Conservation (phyloP, 768 basidiomycete genomes). For the Leccinum uliginosum region DNA sequence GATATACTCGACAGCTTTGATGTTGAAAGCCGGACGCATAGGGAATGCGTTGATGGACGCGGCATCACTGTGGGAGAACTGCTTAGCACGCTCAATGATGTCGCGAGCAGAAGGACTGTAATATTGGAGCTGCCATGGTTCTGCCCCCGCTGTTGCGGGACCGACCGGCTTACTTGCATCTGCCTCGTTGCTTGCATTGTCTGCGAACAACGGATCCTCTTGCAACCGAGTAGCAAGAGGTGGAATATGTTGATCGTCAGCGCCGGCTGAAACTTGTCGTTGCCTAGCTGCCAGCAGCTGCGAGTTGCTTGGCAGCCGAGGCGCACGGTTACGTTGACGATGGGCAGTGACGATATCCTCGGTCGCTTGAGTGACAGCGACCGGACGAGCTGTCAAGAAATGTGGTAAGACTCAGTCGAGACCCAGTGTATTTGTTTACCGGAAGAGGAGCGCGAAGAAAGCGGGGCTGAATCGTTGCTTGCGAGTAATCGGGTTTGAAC, state of each 20-base stretch:
- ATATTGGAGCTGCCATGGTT: conserved; percentile 6
- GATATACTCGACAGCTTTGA: not conserved
- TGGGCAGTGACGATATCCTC: not conserved
- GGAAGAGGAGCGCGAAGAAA: not conserved
- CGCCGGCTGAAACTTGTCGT: not conserved
- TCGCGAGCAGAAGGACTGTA: not conserved
- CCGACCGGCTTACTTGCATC: not conserved
- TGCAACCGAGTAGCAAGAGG: not conserved
- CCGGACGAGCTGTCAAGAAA: not conserved
- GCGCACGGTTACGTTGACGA: not conserved
- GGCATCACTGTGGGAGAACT: not conserved
- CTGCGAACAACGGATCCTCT: not conserved
- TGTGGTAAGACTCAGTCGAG: not conserved
- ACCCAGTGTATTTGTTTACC: not conserved
- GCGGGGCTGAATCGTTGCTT: not conserved
- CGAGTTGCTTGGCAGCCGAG: not conserved
- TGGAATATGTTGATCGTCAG: not conserved
- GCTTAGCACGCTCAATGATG: conserved; percentile 1
- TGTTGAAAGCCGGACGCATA: not conserved
- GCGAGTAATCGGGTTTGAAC: not conserved
- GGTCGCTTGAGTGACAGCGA: not conserved
- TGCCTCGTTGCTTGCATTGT: not conserved
- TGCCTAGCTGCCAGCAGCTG: not conserved
- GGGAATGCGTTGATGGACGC: conserved; percentile 5
- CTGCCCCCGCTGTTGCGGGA: not conserved